These are phyloP conservation scores for Zopfia rhizophila DNA, from an alignment of 2,329 filamentous ascomycete genomes.

Conservation along the genomic window DNA sequence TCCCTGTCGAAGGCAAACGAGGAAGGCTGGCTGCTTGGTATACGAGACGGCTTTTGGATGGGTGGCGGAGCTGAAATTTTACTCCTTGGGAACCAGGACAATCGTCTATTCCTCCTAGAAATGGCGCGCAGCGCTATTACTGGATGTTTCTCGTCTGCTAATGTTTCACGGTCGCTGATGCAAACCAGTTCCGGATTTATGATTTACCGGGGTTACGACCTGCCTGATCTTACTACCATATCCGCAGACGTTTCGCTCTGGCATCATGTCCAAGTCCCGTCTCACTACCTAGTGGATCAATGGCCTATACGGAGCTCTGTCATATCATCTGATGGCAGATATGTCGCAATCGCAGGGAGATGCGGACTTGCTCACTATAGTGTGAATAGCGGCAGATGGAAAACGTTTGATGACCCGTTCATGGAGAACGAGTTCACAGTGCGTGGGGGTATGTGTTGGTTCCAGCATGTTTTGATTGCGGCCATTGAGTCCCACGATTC, in stretches of 20 bases:
- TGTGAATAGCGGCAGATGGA: constrained; percentile 93
- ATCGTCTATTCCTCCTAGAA: constrained; percentile 86
- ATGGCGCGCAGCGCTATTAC: constrained; percentile 95
- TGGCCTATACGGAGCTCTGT: constrained; percentile 92
- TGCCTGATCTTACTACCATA: constrained; percentile 89
- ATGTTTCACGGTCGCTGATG: constrained; percentile 87
- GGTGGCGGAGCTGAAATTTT: constrained; percentile 88
- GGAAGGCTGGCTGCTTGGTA: constrained; percentile 85
- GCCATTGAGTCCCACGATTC: constrained; percentile 87
- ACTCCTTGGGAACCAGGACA: constrained; percentile 74
- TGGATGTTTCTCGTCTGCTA: constrained; percentile 90
- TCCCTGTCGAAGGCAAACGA: constrained; percentile 72
- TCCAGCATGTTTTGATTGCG: constrained; percentile 92
- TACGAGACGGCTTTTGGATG: constrained; percentile 84
- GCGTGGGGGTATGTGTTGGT: constrained; percentile 97
- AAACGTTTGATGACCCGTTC: constrained; percentile 83
- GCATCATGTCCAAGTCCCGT: constrained; percentile 89
- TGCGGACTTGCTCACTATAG: constrained; percentile 96
- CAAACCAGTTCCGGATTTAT: constrained; percentile 90
- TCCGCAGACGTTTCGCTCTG: constrained; percentile 94
- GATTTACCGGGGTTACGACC: constrained; percentile 92
- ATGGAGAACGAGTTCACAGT: constrained; percentile 93
- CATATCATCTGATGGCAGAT: constrained; percentile 90
- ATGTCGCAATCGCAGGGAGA: constrained; percentile 94
- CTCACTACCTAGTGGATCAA: constrained; percentile 85